Base-by-base conservation (phyloP, 2,329 filamentous ascomycete species). In the Basipetospora sp. region DNA sequence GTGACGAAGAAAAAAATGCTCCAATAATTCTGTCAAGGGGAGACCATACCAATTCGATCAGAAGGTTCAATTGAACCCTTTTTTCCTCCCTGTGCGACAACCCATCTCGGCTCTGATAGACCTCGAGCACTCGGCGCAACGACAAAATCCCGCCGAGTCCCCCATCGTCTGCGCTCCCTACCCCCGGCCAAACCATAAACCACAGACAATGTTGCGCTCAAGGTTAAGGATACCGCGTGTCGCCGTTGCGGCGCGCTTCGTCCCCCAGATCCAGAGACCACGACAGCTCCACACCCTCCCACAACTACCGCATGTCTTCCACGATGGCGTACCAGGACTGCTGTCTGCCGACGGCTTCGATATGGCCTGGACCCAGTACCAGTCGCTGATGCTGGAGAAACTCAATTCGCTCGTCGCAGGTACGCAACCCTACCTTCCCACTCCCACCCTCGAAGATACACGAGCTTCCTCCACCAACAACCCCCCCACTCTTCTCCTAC, bases 301-400 rank as follows among this genome's bases (percentile, higher is more conserved):
- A n/a, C 36, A 49, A 27, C 58, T 73, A 44, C 49, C 48, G 25
- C 62, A 69, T 40, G 53, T 65, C 46, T 67, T 59, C 58, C 53
- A 55, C 36, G 41, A 66, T 31, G 71, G 67, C 42, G 65, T 94
- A 5, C 70, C 74, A n/a, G 73, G 74, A 11, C 67, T 96, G 43
- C 66, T 94, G 53, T 77, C 77, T 20, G 56, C 67, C 2, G 64
- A 70, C 36, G 82, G 73, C 39, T 92, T 82, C 58, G 62, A 79
- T 40, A 69, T 83, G 39, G 77, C 86, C 35, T 98, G 85, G 77
- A 78, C 70, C 25, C 67, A 86, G 52, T 93, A 94, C 62, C 86
- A 93, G 67, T 54, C 63, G 27, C 60, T 80, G 46, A 67, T 88
- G 50, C 57, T 87, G 37, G 66, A 84, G 44, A 81, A 80, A 58